phyloP scores from a whole-genome alignment of 2,329 filamentous ascomycete species.

The Didymellaceae sp. region DNA sequence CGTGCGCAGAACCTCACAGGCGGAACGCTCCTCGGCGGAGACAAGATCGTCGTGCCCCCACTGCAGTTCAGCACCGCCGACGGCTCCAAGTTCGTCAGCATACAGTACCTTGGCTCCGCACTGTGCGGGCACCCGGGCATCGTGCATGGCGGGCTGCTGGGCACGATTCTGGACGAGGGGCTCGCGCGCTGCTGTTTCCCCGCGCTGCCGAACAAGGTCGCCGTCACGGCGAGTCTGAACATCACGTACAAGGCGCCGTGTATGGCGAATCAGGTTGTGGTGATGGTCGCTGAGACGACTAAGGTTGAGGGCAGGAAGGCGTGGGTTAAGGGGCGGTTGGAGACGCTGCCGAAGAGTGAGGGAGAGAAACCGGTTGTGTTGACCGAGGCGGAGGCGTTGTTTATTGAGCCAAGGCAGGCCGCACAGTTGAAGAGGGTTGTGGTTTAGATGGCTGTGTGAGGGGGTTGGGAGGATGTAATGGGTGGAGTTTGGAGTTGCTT shows the following conservation, averaged over 20 bases:
- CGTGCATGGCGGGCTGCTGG: slow-evolving; percentile 86
- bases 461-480: not conserved
- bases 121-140: slow-evolving; percentile 91
- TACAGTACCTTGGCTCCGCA: slow-evolving; percentile 78
- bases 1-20: slow-evolving; percentile 80
- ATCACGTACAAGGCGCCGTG: slow-evolving; percentile 83
- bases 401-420: slow-evolving; percentile 86
- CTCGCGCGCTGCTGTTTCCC: slow-evolving; percentile 87
- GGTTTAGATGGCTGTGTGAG: too few relatives aligned
- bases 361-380: slow-evolving; percentile 68
- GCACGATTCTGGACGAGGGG: slow-evolving; percentile 92
- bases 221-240: slow-evolving; percentile 84
- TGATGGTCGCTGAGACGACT: slow-evolving; percentile 78
- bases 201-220: slow-evolving; percentile 83
- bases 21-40: slow-evolving; percentile 76
- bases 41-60: slow-evolving; percentile 81
- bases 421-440: slow-evolving; percentile 52
- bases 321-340: slow-evolving; percentile 87
- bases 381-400: slow-evolving; percentile 84
- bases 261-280: slow-evolving; percentile 75
- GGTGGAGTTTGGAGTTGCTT: slow-evolving; percentile 9
- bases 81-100: slow-evolving; percentile 61
- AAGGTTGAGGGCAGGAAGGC: slow-evolving; percentile 93
- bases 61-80: slow-evolving; percentile 71
- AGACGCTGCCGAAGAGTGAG: slow-evolving; percentile 77